Base-by-base conservation (phyloP, 2,329 filamentous ascomycete species). In the Ramularia collo-cygni region DNA sequence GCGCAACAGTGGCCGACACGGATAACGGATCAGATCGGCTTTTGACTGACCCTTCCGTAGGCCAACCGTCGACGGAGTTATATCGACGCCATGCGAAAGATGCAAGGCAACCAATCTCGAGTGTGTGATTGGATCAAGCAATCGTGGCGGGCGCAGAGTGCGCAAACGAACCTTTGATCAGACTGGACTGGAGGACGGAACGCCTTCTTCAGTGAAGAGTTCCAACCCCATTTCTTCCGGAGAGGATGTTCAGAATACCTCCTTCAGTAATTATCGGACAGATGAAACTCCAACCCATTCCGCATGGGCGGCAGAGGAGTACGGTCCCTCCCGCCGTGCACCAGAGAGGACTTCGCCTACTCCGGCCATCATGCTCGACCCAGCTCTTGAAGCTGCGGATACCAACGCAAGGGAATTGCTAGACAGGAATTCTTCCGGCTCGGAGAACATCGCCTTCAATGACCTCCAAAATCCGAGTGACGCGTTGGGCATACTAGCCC, bases 121-220 rank as follows among this genome's bases (percentile, higher is more conserved):
- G 44, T 79, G 76, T 55, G 67, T 79, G 8, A 66, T 79, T 14
- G 75, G 74, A 6, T 71, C 71, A 31, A 76, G 73, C 34, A 78
- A 45, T 27, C 38, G 42, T 39, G 76, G 76, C 32, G 76, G 76
- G 10, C 67, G 74, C 40, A 68, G 76, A 33, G 69, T 77, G 42
- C 70, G 75, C 38, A 76, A 74, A 53, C 74, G 73, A 43, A 56
- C 63, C 2, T 33, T 59, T 8, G 56, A 56, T 28, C 44, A 52
- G 35, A 47, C 51, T 39, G 60, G 38, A 40, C 52, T 21, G 47
- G 38, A 38, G 53, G 67, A 62, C 47, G 60, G 38, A 12, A n/a
- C 38, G 15, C 29, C 40, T 15, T 40, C 37, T 7, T 46, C 34
- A 32, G 40, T 34, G 14, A 13, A 16, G 27, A 36, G 24, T 16